Conservation (phyloP, 2,329 filamentous ascomycete species). For the Exophiala bonariae region DNA sequence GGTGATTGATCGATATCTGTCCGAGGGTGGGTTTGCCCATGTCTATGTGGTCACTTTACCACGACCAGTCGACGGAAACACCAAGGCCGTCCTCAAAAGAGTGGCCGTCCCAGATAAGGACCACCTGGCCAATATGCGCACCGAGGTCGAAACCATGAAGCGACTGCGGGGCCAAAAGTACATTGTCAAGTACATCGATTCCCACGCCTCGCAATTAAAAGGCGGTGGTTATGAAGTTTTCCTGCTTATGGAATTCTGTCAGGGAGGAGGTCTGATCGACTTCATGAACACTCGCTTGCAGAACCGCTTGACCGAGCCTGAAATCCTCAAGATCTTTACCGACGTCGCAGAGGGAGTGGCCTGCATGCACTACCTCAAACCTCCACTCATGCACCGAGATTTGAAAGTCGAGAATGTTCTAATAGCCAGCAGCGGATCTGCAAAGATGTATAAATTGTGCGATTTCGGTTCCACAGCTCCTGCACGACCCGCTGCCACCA, state of each 20-base stretch:
- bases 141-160: slow-evolving; percentile 99
- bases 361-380: slow-evolving; percentile 98
- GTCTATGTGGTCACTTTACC: slow-evolving; percentile 93
- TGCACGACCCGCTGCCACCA: slow-evolving; percentile 80
- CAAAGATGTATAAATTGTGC: slow-evolving; percentile 87
- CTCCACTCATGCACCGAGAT: slow-evolving; percentile 86
- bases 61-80: slow-evolving; percentile 72
- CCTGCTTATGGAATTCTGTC: slow-evolving; percentile 95
- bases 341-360: slow-evolving; percentile 95
- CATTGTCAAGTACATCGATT: slow-evolving; percentile 98
- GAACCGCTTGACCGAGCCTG: slow-evolving; percentile 93
- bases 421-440: slow-evolving; percentile 69
- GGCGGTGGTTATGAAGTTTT: slow-evolving; percentile 97
- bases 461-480: slow-evolving; percentile 93
- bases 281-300: slow-evolving; percentile 99
- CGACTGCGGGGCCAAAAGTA: slow-evolving; percentile 93
- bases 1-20: slow-evolving; percentile 94
- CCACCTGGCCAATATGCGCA: slow-evolving; percentile 91
- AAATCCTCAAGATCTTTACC: slow-evolving; percentile 94
- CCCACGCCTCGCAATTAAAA: slow-evolving; percentile 89
- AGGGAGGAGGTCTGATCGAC: slow-evolving; percentile 92
- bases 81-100: slow-evolving; percentile 84
- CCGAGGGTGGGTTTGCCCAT: slow-evolving; percentile 96
- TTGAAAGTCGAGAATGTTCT: slow-evolving; percentile 98
- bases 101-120: slow-evolving; percentile 97